Evolutionary conservation across 176 grass and related monocot species (phyloP).

Genomic region (Leersia perrieri): DNA sequence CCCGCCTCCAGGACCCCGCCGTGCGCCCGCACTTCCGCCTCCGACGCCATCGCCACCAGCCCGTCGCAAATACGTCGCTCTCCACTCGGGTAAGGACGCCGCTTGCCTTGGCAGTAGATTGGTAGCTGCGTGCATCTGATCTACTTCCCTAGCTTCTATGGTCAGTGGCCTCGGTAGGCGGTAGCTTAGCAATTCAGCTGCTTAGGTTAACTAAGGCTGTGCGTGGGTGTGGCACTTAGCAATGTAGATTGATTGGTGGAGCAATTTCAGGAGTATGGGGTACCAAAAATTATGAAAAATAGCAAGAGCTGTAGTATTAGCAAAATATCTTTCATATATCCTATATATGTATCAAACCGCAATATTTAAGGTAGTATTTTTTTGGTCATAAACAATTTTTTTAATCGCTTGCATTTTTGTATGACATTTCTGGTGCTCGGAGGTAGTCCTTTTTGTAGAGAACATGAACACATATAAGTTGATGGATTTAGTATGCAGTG

Average conservation of each 20-base stretch:
- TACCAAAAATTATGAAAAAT: neutral
- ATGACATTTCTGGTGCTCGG: no score
- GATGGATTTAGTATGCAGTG: neutral
- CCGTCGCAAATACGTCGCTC: slow-evolving; percentile 10
- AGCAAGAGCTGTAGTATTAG: neutral
- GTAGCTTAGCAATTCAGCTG: no score
- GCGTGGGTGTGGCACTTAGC: neutral
- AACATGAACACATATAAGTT: neutral
- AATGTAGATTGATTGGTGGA: neutral
- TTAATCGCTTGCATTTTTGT: no score
- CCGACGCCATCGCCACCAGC: slow-evolving; percentile 24
- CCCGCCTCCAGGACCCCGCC: slow-evolving; percentile 79
- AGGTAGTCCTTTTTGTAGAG: neutral
- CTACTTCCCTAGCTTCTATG: neutral
- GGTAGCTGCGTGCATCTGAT: neutral
- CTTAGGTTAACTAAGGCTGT: no score
- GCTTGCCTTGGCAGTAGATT: neutral
- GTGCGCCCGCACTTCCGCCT: slow-evolving; percentile 41
- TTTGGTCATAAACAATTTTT: neutral
- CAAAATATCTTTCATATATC: neutral
- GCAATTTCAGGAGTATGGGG: neutral
- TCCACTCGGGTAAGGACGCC: slow-evolving; percentile 37
- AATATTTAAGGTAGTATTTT: neutral
- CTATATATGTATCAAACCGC: neutral
- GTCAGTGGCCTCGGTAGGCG: no score